Evolutionary conservation across 2,329 filamentous ascomycete genomes (phyloP), one percentile per base, ranked within the genome.

Genomic region (Knufia petricola): DNA sequence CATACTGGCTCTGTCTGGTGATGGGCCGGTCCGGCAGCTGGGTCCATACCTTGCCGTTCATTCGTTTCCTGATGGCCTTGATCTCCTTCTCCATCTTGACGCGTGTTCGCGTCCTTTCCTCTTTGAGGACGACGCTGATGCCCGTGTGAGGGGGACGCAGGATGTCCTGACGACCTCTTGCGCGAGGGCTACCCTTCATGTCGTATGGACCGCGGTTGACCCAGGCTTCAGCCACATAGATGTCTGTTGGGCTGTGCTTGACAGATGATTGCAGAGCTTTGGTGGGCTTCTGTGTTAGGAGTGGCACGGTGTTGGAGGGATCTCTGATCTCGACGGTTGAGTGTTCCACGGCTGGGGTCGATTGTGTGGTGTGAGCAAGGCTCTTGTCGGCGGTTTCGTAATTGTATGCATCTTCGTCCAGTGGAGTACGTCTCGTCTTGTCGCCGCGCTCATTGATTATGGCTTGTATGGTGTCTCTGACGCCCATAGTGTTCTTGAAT

Each of bases 221-320:
- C 90, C 90, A 98, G 3, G 89, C 87, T 68, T 96, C 81, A 48
- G 88, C 84, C 57, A 98, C 77, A 65, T 95, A 98, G 55, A 96
- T 84, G 51, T 78, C 77, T n/a, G 84, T 85, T 1, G 95, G 85
- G 24, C 68, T 68, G 20, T 95, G 75, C 32, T 77, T 74, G 56
- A 88, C 72, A 65, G 79, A 81, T 63, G 80, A 78, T 68, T 87
- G 87, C 50, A 84, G 78, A 63, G 78, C 73, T 55, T 94, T 85
- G 60, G 78, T 76, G 41, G 40, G 55, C 9, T 41, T 54, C 39
- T 60, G 56, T 13, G 57, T 52, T n/a, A 51, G 52, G 1, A 54
- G 55, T n/a, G 58, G 51, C 15, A 36, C 46, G 9, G 52, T 52
- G 23, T 45, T 56, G 43, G 50, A 50, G 3, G 55, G 52, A 34